Evolutionary conservation across 2,329 filamentous ascomycete species (phyloP), one percentile per base, ranked within the genome.

Genomic region (Paramyrothecium roridum): DNA sequence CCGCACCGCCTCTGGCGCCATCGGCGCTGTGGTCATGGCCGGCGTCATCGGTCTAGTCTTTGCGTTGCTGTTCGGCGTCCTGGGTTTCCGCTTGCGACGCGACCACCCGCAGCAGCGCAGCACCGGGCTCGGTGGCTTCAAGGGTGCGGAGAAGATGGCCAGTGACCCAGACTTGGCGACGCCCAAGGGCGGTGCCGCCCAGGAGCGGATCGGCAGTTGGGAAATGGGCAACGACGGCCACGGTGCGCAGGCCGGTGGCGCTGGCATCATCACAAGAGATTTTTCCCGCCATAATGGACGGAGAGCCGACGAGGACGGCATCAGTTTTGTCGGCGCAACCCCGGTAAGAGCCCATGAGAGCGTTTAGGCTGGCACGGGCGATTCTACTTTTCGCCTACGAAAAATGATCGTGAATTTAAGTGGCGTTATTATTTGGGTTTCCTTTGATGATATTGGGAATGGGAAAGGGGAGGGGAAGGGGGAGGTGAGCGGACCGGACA

Each of bases 161-260:
- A 70, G 68, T 3, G 79, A 81, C 53, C 63, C 67, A 0, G 79
- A 81, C 54, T 66, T 81, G 3, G 63, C 68, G 1, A 67, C 78
- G 3, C 69, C 71, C 1, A 70, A 67, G 47, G 64, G 64, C 8
- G 79, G 79, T 1, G 65, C 60, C 4, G 68, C 69, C 3, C 76
- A 80, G 34, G 78, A 77, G 59, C 73, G 79, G 8, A 63, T 76
- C 16, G 79, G 78, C 1, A 80, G 79, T 62, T 81, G 79, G 79
- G 79, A 82, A 59, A 65, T 82, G 52, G 66, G 65, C 17, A 57
- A 57, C 2, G 60, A 57, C 6, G 63, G 40, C 17, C 49, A 51
- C 6, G 12, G 60, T 2, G 54, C 59, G 17, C 52, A 52, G 8
- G 48, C 48, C 3, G 58, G 58, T 17, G 57, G 48, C 23, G 65